These are phyloP conservation scores for Amoebophrya sp. DNA, from an alignment of 169 alveolate species.

Conservation along the genomic window DNA sequence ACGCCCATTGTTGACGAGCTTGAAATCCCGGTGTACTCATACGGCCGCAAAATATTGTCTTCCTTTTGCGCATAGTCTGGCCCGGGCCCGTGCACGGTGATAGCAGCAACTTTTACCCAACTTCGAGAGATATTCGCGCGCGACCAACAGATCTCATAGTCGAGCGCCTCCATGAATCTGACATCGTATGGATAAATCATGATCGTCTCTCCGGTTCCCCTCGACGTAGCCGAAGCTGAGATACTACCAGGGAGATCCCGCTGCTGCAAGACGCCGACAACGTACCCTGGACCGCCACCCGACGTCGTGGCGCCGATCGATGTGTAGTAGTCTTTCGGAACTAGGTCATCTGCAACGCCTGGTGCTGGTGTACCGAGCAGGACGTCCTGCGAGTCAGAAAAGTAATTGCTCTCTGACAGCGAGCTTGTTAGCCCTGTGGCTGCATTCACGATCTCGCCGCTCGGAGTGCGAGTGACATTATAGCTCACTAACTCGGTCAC, in stretches of 20 bases:
- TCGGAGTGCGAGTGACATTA: neutral
- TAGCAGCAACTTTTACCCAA: neutral
- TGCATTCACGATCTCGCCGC: neutral
- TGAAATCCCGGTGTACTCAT: neutral
- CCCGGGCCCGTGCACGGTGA: neutral
- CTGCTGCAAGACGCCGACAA: neutral
- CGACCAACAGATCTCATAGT: neutral
- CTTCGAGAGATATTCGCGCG: neutral
- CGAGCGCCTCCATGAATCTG: neutral
- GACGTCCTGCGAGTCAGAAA: too few relatives aligned
- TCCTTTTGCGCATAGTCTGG: neutral
- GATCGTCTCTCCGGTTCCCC: too few relatives aligned
- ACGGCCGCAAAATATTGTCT: neutral
- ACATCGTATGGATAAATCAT: neutral
- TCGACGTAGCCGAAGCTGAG: too few relatives aligned
- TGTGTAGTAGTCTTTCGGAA: neutral
- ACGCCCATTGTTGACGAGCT: too few relatives aligned
- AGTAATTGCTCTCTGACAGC: too few relatives aligned
- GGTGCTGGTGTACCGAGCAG: too few relatives aligned
- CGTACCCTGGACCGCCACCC: neutral
- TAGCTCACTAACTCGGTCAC: neutral
- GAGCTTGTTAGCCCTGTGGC: too few relatives aligned
- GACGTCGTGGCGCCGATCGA: neutral
- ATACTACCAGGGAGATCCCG: neutral
- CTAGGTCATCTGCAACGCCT: neutral